These are phyloP conservation scores for Dentipellis sp. DNA, from an alignment of 768 basidiomycete species.

Conservation along the genomic window DNA sequence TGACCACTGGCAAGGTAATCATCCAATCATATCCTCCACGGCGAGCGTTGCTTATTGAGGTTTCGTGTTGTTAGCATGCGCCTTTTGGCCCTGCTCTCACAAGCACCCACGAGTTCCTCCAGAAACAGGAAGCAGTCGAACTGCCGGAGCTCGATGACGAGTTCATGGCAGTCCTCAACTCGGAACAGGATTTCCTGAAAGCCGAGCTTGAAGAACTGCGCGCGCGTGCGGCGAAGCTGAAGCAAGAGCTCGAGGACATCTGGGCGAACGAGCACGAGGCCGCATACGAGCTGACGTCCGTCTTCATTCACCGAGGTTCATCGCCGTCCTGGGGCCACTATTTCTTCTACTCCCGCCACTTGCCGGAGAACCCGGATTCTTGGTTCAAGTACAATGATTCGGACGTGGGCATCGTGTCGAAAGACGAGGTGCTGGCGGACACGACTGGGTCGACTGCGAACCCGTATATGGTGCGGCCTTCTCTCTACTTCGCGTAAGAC, in stretches of 20 bases:
- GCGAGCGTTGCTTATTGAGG: background rate
- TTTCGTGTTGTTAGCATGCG: conserved; percentile 37
- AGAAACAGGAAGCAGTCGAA: conserved; percentile 33
- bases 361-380: conserved; percentile 69
- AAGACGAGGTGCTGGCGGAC: conserved; percentile 81
- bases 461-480: conserved; percentile 65
- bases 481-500: background rate
- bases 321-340: conserved; percentile 89
- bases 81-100: conserved; percentile 50
- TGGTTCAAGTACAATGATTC: conserved; percentile 99
- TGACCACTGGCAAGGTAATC: conserved; percentile 66
- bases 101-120: conserved; percentile 47
- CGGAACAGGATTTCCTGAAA: conserved; percentile 44
- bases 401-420: conserved; percentile 64
- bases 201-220: conserved; percentile 51
- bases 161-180: conserved; percentile 39
- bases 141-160: conserved; percentile 51
- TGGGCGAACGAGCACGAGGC: conserved; percentile 63
- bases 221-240: conserved; percentile 39
- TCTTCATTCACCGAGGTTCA: conserved; percentile 90
- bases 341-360: conserved; percentile 88
- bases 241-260: conserved; percentile 58
- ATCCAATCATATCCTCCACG: background rate
- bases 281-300: conserved; percentile 86
- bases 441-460: conserved; percentile 89